A percentile compares a stretch with the other conserved stretches of the same genome.
phyloP scores from a whole-genome alignment of 305 asterid genomes.

The Fraxinus nigra region DNA sequence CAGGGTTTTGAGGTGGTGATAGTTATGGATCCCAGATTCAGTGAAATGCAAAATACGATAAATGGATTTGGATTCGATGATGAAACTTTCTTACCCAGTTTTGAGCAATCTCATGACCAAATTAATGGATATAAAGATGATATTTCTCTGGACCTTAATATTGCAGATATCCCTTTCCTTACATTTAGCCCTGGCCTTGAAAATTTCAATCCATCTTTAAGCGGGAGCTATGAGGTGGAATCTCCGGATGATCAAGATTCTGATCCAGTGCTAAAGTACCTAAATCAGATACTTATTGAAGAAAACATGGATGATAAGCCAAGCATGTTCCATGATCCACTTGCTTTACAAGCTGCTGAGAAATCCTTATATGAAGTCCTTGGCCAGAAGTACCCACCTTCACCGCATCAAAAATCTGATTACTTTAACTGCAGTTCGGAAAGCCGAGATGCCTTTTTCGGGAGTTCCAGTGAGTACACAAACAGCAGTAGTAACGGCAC shows the following conservation, averaged over 20 bases:
- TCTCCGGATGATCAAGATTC: constrained; percentile 44
- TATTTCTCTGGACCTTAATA: constrained; percentile 21
- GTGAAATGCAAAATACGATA: constrained; percentile 18
- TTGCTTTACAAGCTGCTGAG: constrained; percentile 74
- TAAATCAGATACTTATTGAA: constrained; percentile 53
- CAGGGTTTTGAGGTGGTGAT: constrained; percentile 8
- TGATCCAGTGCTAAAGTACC: constrained; percentile 63
- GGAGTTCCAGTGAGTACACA: constrained; percentile 52
- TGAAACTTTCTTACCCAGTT: constrained; percentile 22
- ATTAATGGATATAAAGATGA: constrained; percentile 20
- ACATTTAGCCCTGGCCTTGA: constrained; percentile 19
- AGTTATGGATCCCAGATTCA: constrained; percentile 33
- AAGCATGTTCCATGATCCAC: constrained; percentile 83
- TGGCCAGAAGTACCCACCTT: constrained; percentile 66
- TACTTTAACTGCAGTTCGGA: constrained; percentile 31
- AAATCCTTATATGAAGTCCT: constrained; percentile 73
- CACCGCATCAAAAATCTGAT: constrained; percentile 32
- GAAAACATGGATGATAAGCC: constrained; percentile 55
- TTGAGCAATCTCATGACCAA: constrained; percentile 27
- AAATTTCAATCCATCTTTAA: constrained; percentile 21
- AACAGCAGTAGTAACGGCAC: constrained; percentile 46
- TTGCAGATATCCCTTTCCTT: constrained; percentile 16
- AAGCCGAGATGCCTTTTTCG: constrained; percentile 58
- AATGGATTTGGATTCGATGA: constrained; percentile 24
- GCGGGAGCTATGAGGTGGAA: constrained; percentile 31